Base-by-base conservation (phyloP, 352 stramenopile species). In the Pythium guiyangense region DNA sequence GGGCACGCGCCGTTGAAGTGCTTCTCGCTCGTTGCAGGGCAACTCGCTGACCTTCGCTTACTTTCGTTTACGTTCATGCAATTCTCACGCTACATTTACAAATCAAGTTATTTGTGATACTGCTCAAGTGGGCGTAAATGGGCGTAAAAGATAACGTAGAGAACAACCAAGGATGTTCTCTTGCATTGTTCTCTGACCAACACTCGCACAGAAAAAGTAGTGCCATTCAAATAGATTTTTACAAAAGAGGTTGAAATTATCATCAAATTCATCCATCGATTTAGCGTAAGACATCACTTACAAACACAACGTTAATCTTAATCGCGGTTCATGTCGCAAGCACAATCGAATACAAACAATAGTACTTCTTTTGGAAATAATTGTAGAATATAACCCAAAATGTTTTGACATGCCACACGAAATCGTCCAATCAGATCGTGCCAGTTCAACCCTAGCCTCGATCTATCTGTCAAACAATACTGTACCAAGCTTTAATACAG, bases 1-100 rank as follows among this genome's bases (percentile, higher is more conserved):
- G 59, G 27, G 49, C 34, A 39, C 25, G 12, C 27, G 47, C 25
- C 52, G 34, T 66, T 66, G 60, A 66, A 66, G 60, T 66, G 25
- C 44, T 44, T 40, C 20, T 52, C 15, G 20, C 12, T 59, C n/a
- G 40, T 42, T 37, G 26, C 1, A 15, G 25, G 18, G n/a, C 40
- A 63, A 43, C 51, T 14, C 6, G 17, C 9, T 47, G 10, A 52
- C 62, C 52, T 26, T 45, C 49, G 58, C 12, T 26, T 56, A 50
- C 66, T 43, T 27, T 59, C 49, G 39, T 8, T 18, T 53, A 54
- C 56, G 37, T 20, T 57, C 54, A 29, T 29, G 4, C 43, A 34
- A 14, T 29, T 4, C 44, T 49, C 29, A 6, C 0, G 6, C 17
- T 4, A 11, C 15, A 26, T 49, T 34, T 27, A 29, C 11, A 29